phyloP scores from a whole-genome alignment of 768 basidiomycete species.

The Tricholoma bakamatsutake region DNA sequence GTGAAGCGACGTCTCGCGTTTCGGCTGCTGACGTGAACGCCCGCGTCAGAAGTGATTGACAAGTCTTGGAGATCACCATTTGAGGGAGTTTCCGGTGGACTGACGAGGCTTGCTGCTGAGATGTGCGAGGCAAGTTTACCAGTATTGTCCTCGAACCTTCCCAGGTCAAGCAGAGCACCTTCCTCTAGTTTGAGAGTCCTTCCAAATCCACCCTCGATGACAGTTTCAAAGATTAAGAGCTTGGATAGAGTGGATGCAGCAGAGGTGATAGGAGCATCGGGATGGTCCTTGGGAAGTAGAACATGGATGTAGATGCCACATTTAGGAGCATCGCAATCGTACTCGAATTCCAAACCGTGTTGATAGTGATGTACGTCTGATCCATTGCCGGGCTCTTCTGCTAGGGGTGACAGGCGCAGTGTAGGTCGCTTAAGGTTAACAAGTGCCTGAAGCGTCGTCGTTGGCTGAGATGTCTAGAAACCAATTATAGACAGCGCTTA shows the following conservation, averaged over 20 bases:
- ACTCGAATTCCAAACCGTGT: conserved; percentile 86
- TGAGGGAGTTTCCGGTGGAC: conserved; percentile 7
- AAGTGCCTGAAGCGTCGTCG: conserved; percentile 89
- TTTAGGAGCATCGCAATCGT: conserved; percentile 85
- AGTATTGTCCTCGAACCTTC: conserved; percentile 51
- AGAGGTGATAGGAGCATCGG: conserved; percentile 39
- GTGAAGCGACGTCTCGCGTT: conserved; percentile 54
- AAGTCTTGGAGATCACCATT: background rate
- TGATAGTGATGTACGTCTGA: conserved; percentile 45
- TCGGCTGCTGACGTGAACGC: conserved; percentile 8
- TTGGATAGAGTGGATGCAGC: conserved; percentile 33
- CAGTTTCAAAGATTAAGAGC: conserved; percentile 54
- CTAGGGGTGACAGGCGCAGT: conserved; percentile 67
- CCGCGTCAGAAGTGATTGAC: conserved; percentile 7
- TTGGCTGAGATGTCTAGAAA: conserved; percentile 67
- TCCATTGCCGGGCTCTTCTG: conserved; percentile 37
- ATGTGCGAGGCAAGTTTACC: conserved; percentile 17
- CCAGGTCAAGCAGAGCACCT: conserved; percentile 75
- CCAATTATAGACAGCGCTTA: background rate
- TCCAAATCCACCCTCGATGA: conserved; percentile 81
- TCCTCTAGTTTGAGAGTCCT: conserved; percentile 68
- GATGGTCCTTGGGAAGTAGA: conserved; percentile 60
- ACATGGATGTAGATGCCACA: conserved; percentile 78
- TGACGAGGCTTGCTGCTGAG: conserved; percentile 6
- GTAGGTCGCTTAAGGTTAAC: conserved; percentile 93